phyloP scores from a whole-genome alignment of 495 filamentous ascomycete species.

The Recurvomyces mirabilis region DNA sequence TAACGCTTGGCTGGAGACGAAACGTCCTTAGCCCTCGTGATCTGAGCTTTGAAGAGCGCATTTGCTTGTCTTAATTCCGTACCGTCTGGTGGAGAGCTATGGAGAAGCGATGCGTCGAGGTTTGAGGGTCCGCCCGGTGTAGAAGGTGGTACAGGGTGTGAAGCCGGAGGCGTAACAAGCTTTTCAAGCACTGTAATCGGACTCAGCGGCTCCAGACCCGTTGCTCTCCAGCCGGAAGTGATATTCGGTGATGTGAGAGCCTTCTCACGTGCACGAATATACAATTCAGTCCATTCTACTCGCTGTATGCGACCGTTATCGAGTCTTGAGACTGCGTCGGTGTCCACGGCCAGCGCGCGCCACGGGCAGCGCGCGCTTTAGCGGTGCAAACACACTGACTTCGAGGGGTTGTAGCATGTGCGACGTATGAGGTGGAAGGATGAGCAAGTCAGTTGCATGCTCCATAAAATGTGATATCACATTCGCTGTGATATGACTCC shows the following conservation, averaged over 20 bases:
- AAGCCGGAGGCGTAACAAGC: neutral
- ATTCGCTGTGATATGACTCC: slow-evolving; percentile 13
- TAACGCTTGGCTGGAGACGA: neutral
- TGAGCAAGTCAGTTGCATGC: slow-evolving; percentile 15
- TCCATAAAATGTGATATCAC: slow-evolving; percentile 8
- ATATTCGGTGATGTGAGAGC: slow-evolving; percentile 4
- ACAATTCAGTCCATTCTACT: slow-evolving; percentile 10
- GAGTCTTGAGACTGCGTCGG: slow-evolving; percentile 2
- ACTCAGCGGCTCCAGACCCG: neutral
- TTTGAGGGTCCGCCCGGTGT: neutral
- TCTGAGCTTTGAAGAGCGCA: neutral
- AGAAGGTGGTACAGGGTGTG: neutral
- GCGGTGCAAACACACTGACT: slow-evolving; percentile 10
- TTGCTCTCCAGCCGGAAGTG: neutral
- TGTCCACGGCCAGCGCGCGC: slow-evolving; percentile 10
- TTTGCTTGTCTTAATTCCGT: neutral
- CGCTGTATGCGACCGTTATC: slow-evolving; percentile 7
- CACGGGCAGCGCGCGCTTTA: slow-evolving; percentile 9
- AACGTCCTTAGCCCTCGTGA: neutral
- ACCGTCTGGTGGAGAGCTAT: neutral
- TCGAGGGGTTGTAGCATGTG: slow-evolving; percentile 16
- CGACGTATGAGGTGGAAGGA: slow-evolving; percentile 16
- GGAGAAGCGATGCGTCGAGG: neutral
- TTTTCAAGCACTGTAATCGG: slow-evolving; percentile 5
- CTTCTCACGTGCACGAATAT: slow-evolving; percentile 4